Conservation (phyloP, 2,329 filamentous ascomycete genomes). For the Neofusicoccum laricinum region DNA sequence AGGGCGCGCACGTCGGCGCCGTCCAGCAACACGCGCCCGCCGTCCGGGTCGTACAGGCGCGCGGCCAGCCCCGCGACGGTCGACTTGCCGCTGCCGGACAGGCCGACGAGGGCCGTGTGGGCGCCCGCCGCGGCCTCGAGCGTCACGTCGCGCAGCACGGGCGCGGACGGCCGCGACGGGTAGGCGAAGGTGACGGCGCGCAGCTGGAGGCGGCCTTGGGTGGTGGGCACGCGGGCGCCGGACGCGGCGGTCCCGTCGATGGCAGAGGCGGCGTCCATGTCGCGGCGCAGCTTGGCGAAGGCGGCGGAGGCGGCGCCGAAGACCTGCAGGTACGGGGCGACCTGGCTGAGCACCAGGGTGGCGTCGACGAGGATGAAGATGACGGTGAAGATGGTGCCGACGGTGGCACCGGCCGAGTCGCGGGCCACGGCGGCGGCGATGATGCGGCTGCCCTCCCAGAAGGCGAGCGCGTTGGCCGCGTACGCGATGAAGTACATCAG, state of each 20-base stretch:
- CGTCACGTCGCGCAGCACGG: constrained; percentile 37
- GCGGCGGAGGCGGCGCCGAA: constrained; percentile 51
- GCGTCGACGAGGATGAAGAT: constrained; percentile 56
- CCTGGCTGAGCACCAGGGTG: constrained; percentile 45
- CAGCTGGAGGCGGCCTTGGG: constrained; percentile 20
- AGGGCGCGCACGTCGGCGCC: constrained; percentile 36
- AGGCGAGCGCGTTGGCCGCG: constrained; percentile 64
- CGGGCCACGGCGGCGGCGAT: constrained; percentile 45
- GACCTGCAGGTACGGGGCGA: constrained; percentile 49
- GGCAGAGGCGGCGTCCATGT: constrained; percentile 51
- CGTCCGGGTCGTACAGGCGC: constrained; percentile 40
- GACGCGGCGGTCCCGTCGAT: constrained; percentile 43
- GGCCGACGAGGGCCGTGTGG: constrained; percentile 31
- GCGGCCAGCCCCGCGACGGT: constrained; percentile 40
- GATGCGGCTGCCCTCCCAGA: constrained; percentile 63
- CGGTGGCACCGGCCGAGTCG: constrained; percentile 29
- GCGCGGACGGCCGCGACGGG: constrained; percentile 37
- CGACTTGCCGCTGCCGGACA: constrained; percentile 44
- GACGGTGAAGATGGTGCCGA: constrained; percentile 54
- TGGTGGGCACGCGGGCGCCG: constrained; percentile 42
- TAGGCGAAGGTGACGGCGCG: constrained; percentile 41
- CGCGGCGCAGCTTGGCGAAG: constrained; percentile 57
- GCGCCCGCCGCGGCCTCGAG: constrained; percentile 35
- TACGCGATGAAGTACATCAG: constrained; percentile 67
- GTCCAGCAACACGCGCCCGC: constrained; percentile 33